phyloP scores from a whole-genome alignment of 2,329 filamentous ascomycete species.

The Coleophoma crateriformis region DNA sequence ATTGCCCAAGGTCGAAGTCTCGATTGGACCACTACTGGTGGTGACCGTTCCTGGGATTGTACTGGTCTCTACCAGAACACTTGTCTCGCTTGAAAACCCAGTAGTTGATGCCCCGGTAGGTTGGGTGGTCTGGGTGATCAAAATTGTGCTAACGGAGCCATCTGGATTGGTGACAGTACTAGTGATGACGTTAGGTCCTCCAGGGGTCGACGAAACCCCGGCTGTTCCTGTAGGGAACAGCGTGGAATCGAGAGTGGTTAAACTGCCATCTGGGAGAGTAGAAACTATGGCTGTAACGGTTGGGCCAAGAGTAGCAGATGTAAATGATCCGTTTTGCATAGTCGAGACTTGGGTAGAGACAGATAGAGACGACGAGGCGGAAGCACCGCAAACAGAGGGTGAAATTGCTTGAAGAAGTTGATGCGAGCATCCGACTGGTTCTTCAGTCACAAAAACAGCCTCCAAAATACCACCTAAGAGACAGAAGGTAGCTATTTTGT shows the following conservation, averaged over 20 bases:
- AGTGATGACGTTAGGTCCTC: not conserved
- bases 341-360: no score
- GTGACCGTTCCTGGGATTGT: not conserved
- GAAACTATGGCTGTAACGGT: not conserved
- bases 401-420: no score
- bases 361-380: no score
- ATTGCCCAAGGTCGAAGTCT: not conserved
- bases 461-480: no score
- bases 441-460: no score
- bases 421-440: no score
- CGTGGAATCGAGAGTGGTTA: not conserved
- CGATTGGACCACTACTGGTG: not conserved
- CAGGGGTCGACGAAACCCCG: not conserved
- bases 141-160: not conserved
- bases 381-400: no score
- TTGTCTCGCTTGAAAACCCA: not conserved
- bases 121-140: no score
- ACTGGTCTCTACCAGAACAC: not conserved
- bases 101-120: no score
- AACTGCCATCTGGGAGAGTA: not conserved
- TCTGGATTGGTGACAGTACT: not conserved
- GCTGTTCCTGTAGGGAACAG: not conserved
- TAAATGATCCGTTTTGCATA: no score
- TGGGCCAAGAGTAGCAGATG: no score
- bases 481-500: no score